Conservation (phyloP, 129 eudicot genomes). For the Chrysanthemum makinoi region DNA sequence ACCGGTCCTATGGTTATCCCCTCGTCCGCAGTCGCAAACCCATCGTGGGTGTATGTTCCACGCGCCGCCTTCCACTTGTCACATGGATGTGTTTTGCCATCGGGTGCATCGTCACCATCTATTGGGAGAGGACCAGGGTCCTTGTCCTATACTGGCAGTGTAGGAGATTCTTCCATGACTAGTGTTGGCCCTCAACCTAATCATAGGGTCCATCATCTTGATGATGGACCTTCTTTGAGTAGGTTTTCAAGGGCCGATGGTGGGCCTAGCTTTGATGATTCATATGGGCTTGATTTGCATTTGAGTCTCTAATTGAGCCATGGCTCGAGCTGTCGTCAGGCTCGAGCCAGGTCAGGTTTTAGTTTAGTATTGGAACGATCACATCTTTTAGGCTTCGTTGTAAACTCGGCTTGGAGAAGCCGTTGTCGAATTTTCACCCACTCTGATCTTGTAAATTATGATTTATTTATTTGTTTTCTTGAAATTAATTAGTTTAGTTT, state of each 20-base stretch:
- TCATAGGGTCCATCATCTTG: constrained; percentile 40
- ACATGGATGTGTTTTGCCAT: constrained; percentile 65
- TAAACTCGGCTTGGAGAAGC: constrained; percentile 41
- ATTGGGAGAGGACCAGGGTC: constrained; percentile 51
- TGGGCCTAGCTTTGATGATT: constrained; percentile 75
- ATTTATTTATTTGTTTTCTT: constrained; percentile 51
- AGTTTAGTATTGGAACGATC: constrained; percentile 10
- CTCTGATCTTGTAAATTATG: constrained; percentile 55
- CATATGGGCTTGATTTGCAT: constrained; percentile 78
- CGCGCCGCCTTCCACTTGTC: constrained; percentile 78
- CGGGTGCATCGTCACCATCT: constrained; percentile 27
- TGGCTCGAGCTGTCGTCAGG: constrained; percentile 33
- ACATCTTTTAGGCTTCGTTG: constrained; percentile 21
- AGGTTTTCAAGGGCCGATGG: constrained; percentile 55
- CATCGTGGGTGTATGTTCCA: constrained; percentile 73
- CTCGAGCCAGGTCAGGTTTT: constrained; percentile 27
- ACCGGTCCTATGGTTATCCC: constrained; percentile 51
- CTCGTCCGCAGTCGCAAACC: constrained; percentile 36
- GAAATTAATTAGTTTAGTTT: constrained; percentile 16
- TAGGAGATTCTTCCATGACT: constrained; percentile 48
- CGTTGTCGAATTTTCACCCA: constrained; percentile 31
- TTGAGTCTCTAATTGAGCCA: constrained; percentile 67
- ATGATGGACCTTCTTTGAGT: constrained; percentile 68
- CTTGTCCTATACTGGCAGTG: constrained; percentile 48
- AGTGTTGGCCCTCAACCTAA: constrained; percentile 56